phyloP scores from a whole-genome alignment of 306 rosid species.

The Castanea mollissima region DNA sequence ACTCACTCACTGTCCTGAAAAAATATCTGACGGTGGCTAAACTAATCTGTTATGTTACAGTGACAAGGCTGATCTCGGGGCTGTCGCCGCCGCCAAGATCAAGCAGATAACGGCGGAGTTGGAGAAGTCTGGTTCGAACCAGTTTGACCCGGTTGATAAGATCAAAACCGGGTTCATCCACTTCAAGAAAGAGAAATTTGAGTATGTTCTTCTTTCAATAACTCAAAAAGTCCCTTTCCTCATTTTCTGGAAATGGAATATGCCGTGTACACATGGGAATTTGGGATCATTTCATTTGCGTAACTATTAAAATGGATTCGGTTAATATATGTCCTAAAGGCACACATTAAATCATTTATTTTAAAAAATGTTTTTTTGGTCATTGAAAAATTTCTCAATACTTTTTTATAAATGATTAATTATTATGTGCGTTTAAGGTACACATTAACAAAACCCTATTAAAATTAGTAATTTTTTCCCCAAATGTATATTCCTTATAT shows the following conservation, averaged over 20 bases:
- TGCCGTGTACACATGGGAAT: neutral
- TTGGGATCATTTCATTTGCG: no score
- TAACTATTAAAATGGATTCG: no score
- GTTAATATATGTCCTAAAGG: no score
- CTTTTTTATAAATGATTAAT: no score
- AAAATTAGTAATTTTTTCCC: no score
- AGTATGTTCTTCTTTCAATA: constrained; percentile 37
- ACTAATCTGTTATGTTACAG: constrained; percentile 25
- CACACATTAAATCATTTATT: no score
- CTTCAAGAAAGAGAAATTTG: constrained; percentile 72
- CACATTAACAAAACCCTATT: no score
- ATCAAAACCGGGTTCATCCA: constrained; percentile 66
- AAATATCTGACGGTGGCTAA: neutral
- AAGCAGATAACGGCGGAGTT: constrained; percentile 67
- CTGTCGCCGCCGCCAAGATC: constrained; percentile 72
- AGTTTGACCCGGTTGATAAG: constrained; percentile 56
- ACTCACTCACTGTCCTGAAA: neutral
- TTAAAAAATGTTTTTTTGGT: no score
- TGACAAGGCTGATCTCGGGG: constrained; percentile 53
- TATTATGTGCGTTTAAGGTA: no score
- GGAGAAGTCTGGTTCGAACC: constrained; percentile 21
- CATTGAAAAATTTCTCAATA: no score
- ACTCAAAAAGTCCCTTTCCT: no score
- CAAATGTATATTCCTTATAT: no score
- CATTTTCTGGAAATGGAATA: constrained; percentile 21